phyloP scores from a whole-genome alignment of 139 green algal species.

The Ettlia oleoabundans region DNA sequence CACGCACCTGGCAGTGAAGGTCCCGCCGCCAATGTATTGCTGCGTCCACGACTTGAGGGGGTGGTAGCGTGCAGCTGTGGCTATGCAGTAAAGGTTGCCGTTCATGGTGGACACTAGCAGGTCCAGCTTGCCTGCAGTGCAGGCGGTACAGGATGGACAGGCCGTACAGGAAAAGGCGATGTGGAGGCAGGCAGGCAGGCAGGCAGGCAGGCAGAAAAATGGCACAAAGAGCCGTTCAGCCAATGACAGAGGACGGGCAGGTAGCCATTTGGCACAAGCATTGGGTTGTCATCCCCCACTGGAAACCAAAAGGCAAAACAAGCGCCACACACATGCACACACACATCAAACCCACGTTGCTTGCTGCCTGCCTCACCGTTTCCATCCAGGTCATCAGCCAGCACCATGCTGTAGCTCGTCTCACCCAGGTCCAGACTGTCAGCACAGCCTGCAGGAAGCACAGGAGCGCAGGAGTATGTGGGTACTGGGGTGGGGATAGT shows the following conservation, averaged over 20 bases:
- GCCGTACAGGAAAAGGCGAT: neutral
- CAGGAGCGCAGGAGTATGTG: neutral
- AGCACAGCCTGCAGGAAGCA: constrained; percentile 69
- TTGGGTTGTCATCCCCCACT: neutral
- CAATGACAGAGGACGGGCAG: neutral
- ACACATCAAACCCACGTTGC: neutral
- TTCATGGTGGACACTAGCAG: constrained; percentile 87
- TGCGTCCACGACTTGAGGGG: constrained; percentile 78
- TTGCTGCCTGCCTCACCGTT: constrained; percentile 37
- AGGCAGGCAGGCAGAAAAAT: neutral
- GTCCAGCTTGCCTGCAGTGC: constrained; percentile 71
- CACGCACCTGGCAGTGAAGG: constrained; percentile 56
- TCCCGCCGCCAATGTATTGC: constrained; percentile 69
- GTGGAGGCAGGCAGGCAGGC: neutral
- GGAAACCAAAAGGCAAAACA: neutral
- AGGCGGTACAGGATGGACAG: too few species aligned
- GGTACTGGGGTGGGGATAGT: too few species aligned
- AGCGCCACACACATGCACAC: neutral
- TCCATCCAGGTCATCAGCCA: constrained; percentile 91
- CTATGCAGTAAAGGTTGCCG: constrained; percentile 91
- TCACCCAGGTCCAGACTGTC: constrained; percentile 94
- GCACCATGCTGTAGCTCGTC: constrained; percentile 84
- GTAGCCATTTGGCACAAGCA: too few species aligned
- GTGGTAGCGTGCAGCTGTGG: constrained; percentile 76
- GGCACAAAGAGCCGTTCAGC: too few species aligned